phyloP scores from a whole-genome alignment of 139 green algal genomes.

The Micractinium sp. region DNA sequence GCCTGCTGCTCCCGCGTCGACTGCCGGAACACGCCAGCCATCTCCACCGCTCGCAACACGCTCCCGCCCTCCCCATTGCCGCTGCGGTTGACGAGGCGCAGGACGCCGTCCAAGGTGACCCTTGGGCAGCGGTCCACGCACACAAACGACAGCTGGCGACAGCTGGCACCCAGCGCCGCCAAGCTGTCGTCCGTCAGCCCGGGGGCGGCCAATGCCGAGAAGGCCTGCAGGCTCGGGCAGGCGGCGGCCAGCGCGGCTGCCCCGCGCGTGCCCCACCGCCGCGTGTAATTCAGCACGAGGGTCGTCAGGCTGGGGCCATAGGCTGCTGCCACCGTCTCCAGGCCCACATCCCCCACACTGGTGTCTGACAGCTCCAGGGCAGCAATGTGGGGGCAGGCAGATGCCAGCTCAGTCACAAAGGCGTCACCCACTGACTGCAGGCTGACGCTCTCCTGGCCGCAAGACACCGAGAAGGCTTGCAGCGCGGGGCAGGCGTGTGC shows the following conservation, averaged over 20 bases:
- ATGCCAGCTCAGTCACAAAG: not conserved
- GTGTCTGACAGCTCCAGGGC: constrained; percentile 3
- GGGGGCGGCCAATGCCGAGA: not conserved
- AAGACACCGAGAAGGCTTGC: not conserved
- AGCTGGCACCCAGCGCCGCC: not conserved
- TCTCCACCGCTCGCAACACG: not conserved
- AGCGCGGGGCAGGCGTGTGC: not conserved
- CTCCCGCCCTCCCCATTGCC: not conserved
- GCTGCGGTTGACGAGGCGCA: constrained; percentile 13
- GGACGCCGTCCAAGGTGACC: not conserved
- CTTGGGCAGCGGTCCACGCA: not conserved
- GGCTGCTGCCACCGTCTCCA: not conserved
- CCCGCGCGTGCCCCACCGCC: not conserved
- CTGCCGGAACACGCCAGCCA: not conserved
- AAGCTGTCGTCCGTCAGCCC: not conserved
- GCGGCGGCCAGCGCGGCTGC: not conserved
- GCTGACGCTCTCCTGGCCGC: not conserved
- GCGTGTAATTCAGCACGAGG: not conserved
- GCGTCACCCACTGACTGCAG: not conserved
- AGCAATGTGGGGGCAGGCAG: not conserved
- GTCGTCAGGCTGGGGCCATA: not conserved
- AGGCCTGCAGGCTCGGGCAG: not conserved
- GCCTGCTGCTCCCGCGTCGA: not conserved
- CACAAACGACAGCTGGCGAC: not conserved
- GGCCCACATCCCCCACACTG: not conserved